A percentile compares a stretch with the other conserved stretches of the same genome.
These are phyloP conservation scores for Cardamine occulta DNA, from an alignment of 345 rosid species.

Conservation along the genomic window DNA sequence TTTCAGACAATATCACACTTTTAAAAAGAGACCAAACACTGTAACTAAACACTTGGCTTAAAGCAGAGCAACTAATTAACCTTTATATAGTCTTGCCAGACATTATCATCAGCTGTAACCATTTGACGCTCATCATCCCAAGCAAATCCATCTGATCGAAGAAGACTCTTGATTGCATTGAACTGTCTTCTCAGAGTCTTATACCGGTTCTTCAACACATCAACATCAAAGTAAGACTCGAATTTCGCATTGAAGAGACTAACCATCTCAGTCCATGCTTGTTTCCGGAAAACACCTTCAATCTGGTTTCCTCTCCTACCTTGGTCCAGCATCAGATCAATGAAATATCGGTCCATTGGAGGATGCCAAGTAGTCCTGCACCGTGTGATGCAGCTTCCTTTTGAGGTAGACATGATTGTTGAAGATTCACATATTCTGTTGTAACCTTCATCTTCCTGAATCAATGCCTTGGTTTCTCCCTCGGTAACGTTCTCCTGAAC, in stretches of 20 bases:
- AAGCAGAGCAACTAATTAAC: slow-evolving; percentile 38
- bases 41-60: slow-evolving; percentile 1
- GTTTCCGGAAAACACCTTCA: slow-evolving; percentile 76
- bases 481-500: slow-evolving; percentile 28
- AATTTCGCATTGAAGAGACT: slow-evolving; percentile 70
- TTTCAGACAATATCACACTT: slow-evolving; percentile 22
- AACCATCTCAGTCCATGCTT: slow-evolving; percentile 84
- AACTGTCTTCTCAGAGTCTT: slow-evolving; percentile 78
- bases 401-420: slow-evolving; percentile 1
- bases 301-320: slow-evolving; percentile 70
- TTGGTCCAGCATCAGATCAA: slow-evolving; percentile 81
- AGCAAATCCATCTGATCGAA: slow-evolving; percentile 67
- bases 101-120: slow-evolving; percentile 82
- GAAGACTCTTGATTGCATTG: slow-evolving; percentile 68
- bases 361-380: slow-evolving; percentile 82
- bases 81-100: slow-evolving; percentile 90
- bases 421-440: slow-evolving; percentile 42
- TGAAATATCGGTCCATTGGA: slow-evolving; percentile 82
- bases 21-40: neutral
- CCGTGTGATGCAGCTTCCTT: slow-evolving; percentile 46
- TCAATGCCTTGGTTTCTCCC: slow-evolving; percentile 42
- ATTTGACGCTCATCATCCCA: slow-evolving; percentile 89
- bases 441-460: slow-evolving; percentile 48
- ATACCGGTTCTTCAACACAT: slow-evolving; percentile 80
- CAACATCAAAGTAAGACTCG: slow-evolving; percentile 62